Percentiles rank a stretch among this genome's conserved stretches.
phyloP scores from a whole-genome alignment of 306 rosid genomes.

The Trifolium subterraneum region DNA sequence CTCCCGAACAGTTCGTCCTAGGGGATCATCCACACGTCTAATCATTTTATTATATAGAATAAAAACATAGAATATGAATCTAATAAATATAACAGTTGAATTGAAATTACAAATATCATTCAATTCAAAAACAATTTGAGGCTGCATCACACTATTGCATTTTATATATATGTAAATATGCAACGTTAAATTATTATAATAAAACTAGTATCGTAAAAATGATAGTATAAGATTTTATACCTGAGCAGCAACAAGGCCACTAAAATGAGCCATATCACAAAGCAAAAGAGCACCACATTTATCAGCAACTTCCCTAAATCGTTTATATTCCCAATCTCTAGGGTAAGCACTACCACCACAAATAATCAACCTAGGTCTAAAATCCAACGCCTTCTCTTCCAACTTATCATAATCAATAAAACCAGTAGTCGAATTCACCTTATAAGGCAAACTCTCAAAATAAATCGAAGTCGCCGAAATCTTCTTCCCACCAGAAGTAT shows the following conservation, averaged over 20 bases:
- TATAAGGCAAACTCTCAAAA: constrained; percentile 93
- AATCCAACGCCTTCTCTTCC: constrained; percentile 97
- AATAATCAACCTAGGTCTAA: constrained; percentile 83
- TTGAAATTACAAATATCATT: background rate
- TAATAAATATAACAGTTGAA: background rate
- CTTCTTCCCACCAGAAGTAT: constrained; percentile 95
- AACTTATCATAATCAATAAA: constrained; percentile 78
- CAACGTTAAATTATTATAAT: too few relatives aligned
- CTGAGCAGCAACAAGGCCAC: constrained; percentile 97
- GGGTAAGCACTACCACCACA: constrained; percentile 98
- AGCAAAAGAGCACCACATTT: constrained; percentile 89
- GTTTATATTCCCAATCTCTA: constrained; percentile 86
- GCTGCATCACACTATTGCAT: background rate
- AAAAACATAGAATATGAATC: background rate
- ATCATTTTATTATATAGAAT: too few relatives aligned
- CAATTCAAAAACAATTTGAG: background rate
- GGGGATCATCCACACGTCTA: background rate
- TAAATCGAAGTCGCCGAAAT: constrained; percentile 96
- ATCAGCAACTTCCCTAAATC: constrained; percentile 72
- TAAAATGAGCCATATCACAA: constrained; percentile 94
- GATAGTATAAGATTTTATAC: constrained; percentile 31
- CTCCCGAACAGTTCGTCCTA: too few relatives aligned
- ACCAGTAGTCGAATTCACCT: constrained; percentile 71
- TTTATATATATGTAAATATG: too few relatives aligned
- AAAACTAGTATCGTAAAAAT: background rate